Base-by-base conservation (phyloP, 108 stramenopile species). In the Pseudonitzschia pungens region DNA sequence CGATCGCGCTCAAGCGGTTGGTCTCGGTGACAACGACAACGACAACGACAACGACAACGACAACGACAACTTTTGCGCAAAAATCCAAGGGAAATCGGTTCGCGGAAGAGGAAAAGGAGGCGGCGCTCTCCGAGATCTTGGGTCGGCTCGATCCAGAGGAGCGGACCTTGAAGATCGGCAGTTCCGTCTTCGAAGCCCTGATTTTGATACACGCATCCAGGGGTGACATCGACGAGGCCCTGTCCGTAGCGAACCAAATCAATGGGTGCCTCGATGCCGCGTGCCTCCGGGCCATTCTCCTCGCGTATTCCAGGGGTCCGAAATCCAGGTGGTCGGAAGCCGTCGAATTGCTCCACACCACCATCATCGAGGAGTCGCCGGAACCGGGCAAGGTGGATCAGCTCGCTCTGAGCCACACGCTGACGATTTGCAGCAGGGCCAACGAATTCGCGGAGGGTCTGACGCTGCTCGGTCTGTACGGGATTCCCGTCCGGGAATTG, bases 211-310 rank as follows among this genome's bases (percentile, higher is more conserved):
- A 92, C 55, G 88, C 78, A 40, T 51, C 73, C 26, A 70, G 31
- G 44, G 73, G 82, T 36, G 44, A 51, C 12, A 81, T 77, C 65
- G 73, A 84, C 22, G 66, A 83, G 22, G 85, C 88, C 3, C 68
- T 74, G 64, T 51, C 22, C 29, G 70, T 80, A 9, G 84, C 77
- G 65, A 64, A 86, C 36, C 65, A 64, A 52, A 89, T 89, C 54
- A 54, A 69, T 45, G 86, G 84, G 32, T 80, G 68, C 8, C 65
- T 68, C 22, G 83, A 91, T 66, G 81, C 77, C 5, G 68, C 77
- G 0, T 89, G 88, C 68, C 68, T 92, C n/a, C 81, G 86, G 26
- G 84, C 87, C 20, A 85, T 89, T 48, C 65, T 89, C 41, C 77
- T 58, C 21, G 85, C 84, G 44, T 89, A 84, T 65, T 72, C 80